Conservation (phyloP, 768 basidiomycete genomes). For the Ramaria rubella region DNA sequence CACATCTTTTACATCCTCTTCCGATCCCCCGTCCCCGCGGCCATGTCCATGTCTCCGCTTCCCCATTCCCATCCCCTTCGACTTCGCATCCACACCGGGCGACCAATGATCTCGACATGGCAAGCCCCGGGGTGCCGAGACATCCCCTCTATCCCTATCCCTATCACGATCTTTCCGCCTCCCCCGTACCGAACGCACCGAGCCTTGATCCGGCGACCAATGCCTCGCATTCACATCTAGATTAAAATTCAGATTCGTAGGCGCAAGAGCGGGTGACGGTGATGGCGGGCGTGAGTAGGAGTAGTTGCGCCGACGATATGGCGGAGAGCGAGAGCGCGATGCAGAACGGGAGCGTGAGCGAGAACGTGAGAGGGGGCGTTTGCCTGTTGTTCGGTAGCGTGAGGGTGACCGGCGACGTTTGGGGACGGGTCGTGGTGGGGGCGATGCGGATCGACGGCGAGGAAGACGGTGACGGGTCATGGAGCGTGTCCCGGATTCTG, state of each 20-base stretch:
- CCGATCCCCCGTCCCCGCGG: no score
- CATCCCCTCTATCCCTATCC: background rate
- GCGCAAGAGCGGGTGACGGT: background rate
- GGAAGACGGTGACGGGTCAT: background rate
- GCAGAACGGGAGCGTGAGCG: background rate
- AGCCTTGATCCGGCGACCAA: slow-evolving; percentile 2
- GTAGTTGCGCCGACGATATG: slow-evolving; percentile 1
- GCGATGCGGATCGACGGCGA: background rate
- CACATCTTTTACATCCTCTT: no score
- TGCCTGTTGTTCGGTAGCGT: background rate
- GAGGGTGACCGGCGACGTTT: background rate
- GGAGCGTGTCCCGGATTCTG: background rate
- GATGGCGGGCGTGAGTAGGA: slow-evolving; percentile 3
- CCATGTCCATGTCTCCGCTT: no score
- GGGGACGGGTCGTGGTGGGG: background rate
- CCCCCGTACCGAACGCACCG: background rate
- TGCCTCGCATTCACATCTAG: background rate
- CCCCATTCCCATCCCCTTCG: no score
- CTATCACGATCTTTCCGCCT: slow-evolving; percentile 3
- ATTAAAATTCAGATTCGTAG: background rate
- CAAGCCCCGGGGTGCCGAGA: background rate
- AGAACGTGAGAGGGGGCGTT: background rate
- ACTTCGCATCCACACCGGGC: slow-evolving; percentile 2
- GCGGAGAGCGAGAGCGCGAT: background rate
- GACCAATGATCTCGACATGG: background rate